Conservation (phyloP, 805 yeast species). For the Kluyveromyces lactis region DNA sequence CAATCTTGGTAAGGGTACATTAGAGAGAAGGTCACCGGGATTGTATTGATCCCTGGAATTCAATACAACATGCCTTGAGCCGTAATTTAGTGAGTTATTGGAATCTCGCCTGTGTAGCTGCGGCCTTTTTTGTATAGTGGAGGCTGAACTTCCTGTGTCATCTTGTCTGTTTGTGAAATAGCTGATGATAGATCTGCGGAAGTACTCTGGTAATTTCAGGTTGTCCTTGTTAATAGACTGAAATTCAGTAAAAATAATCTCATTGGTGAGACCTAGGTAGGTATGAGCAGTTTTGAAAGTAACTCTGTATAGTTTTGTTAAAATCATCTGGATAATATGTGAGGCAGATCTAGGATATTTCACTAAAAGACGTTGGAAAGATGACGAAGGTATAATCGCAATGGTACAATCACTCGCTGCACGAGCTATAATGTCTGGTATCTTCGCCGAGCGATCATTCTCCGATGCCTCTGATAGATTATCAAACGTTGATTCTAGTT, state of each 20-base stretch:
- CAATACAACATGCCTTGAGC: slow-evolving; percentile 43
- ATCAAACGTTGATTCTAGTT: neutral
- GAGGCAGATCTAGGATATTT: slow-evolving; percentile 86
- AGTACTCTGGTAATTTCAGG: slow-evolving; percentile 52
- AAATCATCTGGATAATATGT: slow-evolving; percentile 87
- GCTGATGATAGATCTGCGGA: slow-evolving; percentile 19
- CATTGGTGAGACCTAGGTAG: slow-evolving; percentile 77
- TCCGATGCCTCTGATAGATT: neutral
- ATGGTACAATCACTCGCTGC: slow-evolving; percentile 74
- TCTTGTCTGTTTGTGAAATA: neutral
- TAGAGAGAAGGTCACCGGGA: slow-evolving; percentile 81
- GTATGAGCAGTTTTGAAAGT: slow-evolving; percentile 86
- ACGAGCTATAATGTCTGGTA: slow-evolving; percentile 53
- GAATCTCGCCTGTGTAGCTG: slow-evolving; percentile 7
- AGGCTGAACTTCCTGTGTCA: neutral
- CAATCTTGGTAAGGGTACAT: slow-evolving; percentile 49
- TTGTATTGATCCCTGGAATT: slow-evolving; percentile 51
- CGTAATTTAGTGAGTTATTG: slow-evolving; percentile 7
- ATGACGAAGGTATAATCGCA: slow-evolving; percentile 82
- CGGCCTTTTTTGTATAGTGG: slow-evolving; percentile 7
- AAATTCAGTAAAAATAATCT: slow-evolving; percentile 69
- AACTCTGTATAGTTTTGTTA: slow-evolving; percentile 79
- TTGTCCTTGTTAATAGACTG: slow-evolving; percentile 44
- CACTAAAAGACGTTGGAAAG: slow-evolving; percentile 62
- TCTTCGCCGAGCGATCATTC: neutral